A percentile compares a stretch with the other conserved stretches of the same genome.
Conservation (phyloP, 192 early-diverging fungal genomes). For the Backusella westeae region DNA sequence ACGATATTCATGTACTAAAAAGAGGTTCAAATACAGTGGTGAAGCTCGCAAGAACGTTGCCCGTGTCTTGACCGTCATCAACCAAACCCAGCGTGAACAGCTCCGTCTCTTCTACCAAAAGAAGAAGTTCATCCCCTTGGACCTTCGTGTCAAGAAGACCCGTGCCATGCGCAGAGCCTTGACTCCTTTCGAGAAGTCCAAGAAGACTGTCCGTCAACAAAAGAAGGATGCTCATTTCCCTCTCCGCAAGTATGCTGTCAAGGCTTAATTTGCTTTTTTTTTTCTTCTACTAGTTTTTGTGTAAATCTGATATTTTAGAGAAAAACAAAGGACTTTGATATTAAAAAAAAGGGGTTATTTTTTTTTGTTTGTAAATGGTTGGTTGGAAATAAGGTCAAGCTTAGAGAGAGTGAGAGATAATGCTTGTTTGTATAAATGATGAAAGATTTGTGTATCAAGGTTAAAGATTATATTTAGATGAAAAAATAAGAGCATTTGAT, state of each 20-base stretch:
- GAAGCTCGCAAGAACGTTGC: conserved; percentile 93
- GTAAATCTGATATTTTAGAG: neutral
- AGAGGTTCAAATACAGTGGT: conserved; percentile 30
- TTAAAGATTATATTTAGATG: too few relatives aligned
- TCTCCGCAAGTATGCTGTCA: conserved; percentile 88
- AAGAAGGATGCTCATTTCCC: conserved; percentile 92
- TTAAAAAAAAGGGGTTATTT: neutral
- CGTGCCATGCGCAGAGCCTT: conserved; percentile 96
- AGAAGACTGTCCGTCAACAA: conserved; percentile 85
- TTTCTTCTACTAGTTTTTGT: neutral
- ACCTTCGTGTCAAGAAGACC: conserved; percentile 98
- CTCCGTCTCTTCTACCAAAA: conserved; percentile 88
- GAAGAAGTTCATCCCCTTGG: conserved; percentile 95
- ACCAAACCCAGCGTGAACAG: conserved; percentile 88
- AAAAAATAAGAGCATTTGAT: too few relatives aligned
- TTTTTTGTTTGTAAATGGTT: neutral
- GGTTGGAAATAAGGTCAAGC: neutral
- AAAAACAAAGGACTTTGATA: neutral
- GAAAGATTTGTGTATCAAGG: too few relatives aligned
- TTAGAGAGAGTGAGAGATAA: too few relatives aligned
- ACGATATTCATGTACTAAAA: too few relatives aligned
- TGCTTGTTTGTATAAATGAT: too few relatives aligned
- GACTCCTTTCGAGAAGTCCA: conserved; percentile 74
- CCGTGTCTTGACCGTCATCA: conserved; percentile 93
- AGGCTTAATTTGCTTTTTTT: conserved; percentile 58